Evolutionary conservation across 1,139 yeast species (phyloP), one percentile per base, ranked within the genome.

Genomic region (Magnusiomyces clavatus): DNA sequence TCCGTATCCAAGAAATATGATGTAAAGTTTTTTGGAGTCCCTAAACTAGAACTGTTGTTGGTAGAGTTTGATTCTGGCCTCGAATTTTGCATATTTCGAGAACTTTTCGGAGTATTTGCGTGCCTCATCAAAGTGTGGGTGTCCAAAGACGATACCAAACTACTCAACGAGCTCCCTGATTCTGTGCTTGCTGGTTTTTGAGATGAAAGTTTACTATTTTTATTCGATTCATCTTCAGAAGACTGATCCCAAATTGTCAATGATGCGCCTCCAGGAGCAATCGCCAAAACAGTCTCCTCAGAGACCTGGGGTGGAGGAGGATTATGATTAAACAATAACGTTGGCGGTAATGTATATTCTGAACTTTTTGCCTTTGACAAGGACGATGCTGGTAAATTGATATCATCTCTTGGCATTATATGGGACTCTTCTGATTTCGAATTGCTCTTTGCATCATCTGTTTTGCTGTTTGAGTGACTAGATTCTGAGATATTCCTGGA

Each of bases 291-390:
- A 0, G 61, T 60, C 48, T 62, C 65, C 10, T 57, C 58, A 20
- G 61, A 58, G 24, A 62, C 51, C 38, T 61, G 64, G 11, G 64
- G 64, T 4, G 60, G 63, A 5, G 61, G 59, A 14, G 62, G 62
- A 1, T 57, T 48, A 42, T 57, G 56, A n/a, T 53, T 43, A 16
- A 56, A 51, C 11, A 59, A 41, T 16, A 42, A 43, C 11, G 61
- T 31, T 31, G 46, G 46, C 20, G 46, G 39, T 37, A 12, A n/a
- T 37, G 5, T 6, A n/a, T 13, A 4, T 37, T 37, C 10, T 37
- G n/a, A 14, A 4, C 10, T 37, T 37, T 13, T 13, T n/a, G 39
- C 39, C 11, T 4, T 37, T n/a, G n/a, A n/a, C 11, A 20, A 40
- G 19, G 20, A 14, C 14, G 6, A 14, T 40, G 6, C 43, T 14